Conservation (phyloP, 2,329 filamentous ascomycete genomes). For the Colletotrichum sp. region DNA sequence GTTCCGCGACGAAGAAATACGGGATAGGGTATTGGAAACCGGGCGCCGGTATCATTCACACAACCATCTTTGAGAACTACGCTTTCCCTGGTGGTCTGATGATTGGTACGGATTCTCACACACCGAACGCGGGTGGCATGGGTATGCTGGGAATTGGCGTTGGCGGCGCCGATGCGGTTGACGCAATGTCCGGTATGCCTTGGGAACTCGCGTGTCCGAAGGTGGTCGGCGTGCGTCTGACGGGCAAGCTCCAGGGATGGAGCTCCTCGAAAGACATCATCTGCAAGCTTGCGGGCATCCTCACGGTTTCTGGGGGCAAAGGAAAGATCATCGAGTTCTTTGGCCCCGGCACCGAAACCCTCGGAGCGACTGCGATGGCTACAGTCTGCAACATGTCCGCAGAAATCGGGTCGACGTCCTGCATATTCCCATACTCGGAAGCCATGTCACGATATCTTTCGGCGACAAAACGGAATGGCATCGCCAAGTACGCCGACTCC, state of each 20-base stretch:
- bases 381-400: conserved; percentile 43
- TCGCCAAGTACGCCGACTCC: conserved; percentile 26
- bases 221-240: conserved; percentile 34
- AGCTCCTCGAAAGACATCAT: conserved; percentile 40
- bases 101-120: conserved; percentile 41
- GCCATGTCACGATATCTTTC: conserved; percentile 35
- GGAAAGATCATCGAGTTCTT: conserved; percentile 41
- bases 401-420: conserved; percentile 40
- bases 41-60: conserved; percentile 42
- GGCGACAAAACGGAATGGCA: conserved; percentile 30
- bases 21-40: conserved; percentile 47
- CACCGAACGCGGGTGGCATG: conserved; percentile 40
- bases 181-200: conserved; percentile 38
- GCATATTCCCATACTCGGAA: conserved; percentile 38
- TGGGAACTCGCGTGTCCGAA: conserved; percentile 39
- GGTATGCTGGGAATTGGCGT: conserved; percentile 42
- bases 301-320: conserved; percentile 38
- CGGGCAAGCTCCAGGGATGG: conserved; percentile 34
- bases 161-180: conserved; percentile 53
- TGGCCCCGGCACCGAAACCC: conserved; percentile 33
- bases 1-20: conserved; percentile 47
- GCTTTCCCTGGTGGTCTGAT: conserved; percentile 38
- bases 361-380: conserved; percentile 40
- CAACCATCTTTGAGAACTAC: conserved; percentile 45
- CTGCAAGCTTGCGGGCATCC: conserved; percentile 37